A percentile compares a stretch with the other conserved stretches of the same genome.
These are phyloP conservation scores for Pseudoneurospora amorphoporcata DNA, from an alignment of 495 filamentous ascomycete genomes.

Conservation along the genomic window DNA sequence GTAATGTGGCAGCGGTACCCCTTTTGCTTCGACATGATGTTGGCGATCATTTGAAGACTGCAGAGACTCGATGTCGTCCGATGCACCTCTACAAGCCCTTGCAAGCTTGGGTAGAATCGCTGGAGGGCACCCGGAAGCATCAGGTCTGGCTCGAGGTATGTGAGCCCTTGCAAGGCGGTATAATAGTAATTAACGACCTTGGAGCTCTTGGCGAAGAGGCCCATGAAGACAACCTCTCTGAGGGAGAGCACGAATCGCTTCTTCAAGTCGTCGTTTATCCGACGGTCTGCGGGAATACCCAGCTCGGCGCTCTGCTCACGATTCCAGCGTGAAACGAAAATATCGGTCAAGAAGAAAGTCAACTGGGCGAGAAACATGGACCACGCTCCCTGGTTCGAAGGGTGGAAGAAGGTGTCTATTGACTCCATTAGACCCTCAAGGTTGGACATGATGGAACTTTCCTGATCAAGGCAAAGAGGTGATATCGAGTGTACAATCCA, in stretches of 20 bases:
- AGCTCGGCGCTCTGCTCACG: constrained; percentile 86
- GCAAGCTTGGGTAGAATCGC: constrained; percentile 91
- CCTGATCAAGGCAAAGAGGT: constrained; percentile 66
- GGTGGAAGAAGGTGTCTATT: constrained; percentile 97
- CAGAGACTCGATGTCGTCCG: constrained; percentile 89
- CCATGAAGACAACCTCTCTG: constrained; percentile 94
- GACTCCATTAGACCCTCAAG: constrained; percentile 92
- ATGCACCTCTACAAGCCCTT: constrained; percentile 94
- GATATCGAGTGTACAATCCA: constrained; percentile 94
- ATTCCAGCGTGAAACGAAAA: constrained; percentile 98
- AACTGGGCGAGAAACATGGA: constrained; percentile 83
- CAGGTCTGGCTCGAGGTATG: constrained; percentile 82
- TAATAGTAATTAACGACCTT: constrained; percentile 85
- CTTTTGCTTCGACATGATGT: constrained; percentile 80
- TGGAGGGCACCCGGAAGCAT: constrained; percentile 92
- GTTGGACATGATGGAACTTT: constrained; percentile 68
- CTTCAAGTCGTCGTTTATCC: constrained; percentile 70
- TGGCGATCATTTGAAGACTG: constrained; percentile 78
- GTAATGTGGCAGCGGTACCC: constrained; percentile 94
- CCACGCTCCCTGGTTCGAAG: constrained; percentile 91
- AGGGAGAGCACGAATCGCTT: constrained; percentile 83
- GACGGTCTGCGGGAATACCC: constrained; percentile 68
- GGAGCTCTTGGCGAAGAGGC: constrained; percentile 89
- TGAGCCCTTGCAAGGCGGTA: constrained; percentile 76
- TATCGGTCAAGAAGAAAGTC: constrained; percentile 86